phyloP scores from a whole-genome alignment of 192 early-diverging fungal species.

The Obelidium mucronatum region DNA sequence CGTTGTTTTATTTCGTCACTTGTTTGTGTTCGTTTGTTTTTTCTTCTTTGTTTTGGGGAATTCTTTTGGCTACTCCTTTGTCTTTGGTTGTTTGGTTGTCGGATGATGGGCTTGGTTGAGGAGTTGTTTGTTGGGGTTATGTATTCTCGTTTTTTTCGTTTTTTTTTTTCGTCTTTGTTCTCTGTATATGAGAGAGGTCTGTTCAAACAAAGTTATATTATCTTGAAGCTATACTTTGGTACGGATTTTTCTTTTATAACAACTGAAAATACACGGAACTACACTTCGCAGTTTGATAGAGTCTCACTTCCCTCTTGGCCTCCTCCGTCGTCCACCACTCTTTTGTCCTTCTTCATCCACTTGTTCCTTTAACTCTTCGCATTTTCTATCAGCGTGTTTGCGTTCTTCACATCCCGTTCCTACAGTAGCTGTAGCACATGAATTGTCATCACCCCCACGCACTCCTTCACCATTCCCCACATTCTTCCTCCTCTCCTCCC shows the following conservation, averaged over 20 bases:
- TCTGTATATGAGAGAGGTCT: no score
- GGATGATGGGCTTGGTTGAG: no score
- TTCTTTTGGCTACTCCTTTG: no score
- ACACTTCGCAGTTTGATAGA: no score
- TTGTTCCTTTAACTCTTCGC: not conserved
- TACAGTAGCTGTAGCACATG: not conserved
- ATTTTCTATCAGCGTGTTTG: not conserved
- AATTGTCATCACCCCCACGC: no score
- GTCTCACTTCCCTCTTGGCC: conserved; percentile 7
- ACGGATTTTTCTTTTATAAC: no score
- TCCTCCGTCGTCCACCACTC: not conserved
- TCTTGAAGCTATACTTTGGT: no score
- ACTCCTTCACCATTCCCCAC: no score
- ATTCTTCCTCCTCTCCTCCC: not conserved
- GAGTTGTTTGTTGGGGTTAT: conserved; percentile 6
- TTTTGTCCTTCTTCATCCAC: not conserved
- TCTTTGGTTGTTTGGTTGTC: no score
- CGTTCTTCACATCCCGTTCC: not conserved
- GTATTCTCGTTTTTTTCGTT: conserved; percentile 8
- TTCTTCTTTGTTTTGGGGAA: conserved; percentile 5
- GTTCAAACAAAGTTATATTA: no score
- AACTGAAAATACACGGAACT: not conserved
- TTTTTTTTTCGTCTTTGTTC: conserved; percentile 1
- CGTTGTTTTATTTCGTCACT: conserved; percentile 13
- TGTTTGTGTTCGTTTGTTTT: conserved; percentile 12